Percentiles rank a stretch among this genome's conserved stretches.
Conservation (phyloP, 805 yeast genomes). For the Candida silvicultrix region DNA sequence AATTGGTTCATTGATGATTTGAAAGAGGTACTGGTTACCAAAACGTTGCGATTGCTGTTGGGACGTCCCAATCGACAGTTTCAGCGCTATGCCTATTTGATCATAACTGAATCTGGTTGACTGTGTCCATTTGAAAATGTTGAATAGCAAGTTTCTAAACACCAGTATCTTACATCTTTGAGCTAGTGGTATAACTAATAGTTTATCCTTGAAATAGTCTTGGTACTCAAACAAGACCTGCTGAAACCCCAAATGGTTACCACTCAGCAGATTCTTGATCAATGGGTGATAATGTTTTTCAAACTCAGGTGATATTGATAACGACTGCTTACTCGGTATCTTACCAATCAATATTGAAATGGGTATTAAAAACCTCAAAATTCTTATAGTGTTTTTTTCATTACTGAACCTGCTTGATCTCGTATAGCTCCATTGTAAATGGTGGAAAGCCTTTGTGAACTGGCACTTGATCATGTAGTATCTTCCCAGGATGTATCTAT, state of each 20-base stretch:
- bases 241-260: constrained; percentile 35
- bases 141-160: constrained; percentile 34
- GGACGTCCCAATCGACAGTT: constrained; percentile 14
- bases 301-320: constrained; percentile 21
- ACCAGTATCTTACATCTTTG: constrained; percentile 40
- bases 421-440: constrained; percentile 39
- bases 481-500: constrained; percentile 46
- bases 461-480: constrained; percentile 49
- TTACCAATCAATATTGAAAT: constrained; percentile 47
- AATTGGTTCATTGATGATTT: constrained; percentile 17
- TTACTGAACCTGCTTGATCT: constrained; percentile 5
- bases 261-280: constrained; percentile 28
- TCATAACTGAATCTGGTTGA: constrained; percentile 3
- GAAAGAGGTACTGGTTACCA: constrained; percentile 18
- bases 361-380: constrained; percentile 45
- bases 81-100: constrained; percentile 20
- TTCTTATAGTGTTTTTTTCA: constrained; percentile 17
- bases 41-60: constrained; percentile 9
- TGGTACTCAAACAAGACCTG: constrained; percentile 27
- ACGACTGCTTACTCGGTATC: constrained; percentile 30
- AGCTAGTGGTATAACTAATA: constrained; percentile 35
- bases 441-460: constrained; percentile 38
- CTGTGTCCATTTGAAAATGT: constrained; percentile 11
- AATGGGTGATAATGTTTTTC: constrained; percentile 33
- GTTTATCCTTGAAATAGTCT: constrained; percentile 30